A percentile compares a stretch with the other conserved stretches of the same genome.
Evolutionary conservation across 2,329 filamentous ascomycete genomes (phyloP).

Genomic region (Diaporthe vexans): DNA sequence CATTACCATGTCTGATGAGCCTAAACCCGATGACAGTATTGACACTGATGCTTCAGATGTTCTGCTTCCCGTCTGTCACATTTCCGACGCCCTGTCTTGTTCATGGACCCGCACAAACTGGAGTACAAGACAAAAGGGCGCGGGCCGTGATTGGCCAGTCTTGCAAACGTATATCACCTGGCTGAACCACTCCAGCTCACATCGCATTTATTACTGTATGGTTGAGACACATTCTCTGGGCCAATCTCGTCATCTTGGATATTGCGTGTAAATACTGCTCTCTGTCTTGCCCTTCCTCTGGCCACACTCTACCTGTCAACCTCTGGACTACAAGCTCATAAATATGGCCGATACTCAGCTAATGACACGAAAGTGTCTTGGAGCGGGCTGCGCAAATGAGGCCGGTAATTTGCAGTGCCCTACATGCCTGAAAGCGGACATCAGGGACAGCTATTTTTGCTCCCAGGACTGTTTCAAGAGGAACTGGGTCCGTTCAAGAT

Average conservation of each 20-base stretch:
- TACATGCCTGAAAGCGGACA: slow-evolving; percentile 90
- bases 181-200: neutral
- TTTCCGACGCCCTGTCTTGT: slow-evolving; percentile 2
- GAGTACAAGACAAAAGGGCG: slow-evolving; percentile 13
- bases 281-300: no score
- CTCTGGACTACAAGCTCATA: neutral
- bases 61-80: slow-evolving; percentile 6
- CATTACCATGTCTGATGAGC: no score
- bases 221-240: neutral
- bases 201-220: neutral
- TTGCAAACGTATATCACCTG: neutral
- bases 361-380: slow-evolving; percentile 76
- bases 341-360: neutral
- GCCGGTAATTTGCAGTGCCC: slow-evolving; percentile 92
- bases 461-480: slow-evolving; percentile 99
- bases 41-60: neutral
- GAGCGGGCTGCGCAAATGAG: slow-evolving; percentile 87
- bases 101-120: neutral
- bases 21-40: no score
- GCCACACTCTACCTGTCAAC: no score
- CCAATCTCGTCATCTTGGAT: no score
- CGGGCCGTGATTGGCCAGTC: neutral
- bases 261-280: no score
- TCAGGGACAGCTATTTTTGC: slow-evolving; percentile 94
- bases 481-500: slow-evolving; percentile 83